These are phyloP conservation scores for Pythium oligandrum DNA, from an alignment of 352 stramenopile genomes.

Conservation along the genomic window DNA sequence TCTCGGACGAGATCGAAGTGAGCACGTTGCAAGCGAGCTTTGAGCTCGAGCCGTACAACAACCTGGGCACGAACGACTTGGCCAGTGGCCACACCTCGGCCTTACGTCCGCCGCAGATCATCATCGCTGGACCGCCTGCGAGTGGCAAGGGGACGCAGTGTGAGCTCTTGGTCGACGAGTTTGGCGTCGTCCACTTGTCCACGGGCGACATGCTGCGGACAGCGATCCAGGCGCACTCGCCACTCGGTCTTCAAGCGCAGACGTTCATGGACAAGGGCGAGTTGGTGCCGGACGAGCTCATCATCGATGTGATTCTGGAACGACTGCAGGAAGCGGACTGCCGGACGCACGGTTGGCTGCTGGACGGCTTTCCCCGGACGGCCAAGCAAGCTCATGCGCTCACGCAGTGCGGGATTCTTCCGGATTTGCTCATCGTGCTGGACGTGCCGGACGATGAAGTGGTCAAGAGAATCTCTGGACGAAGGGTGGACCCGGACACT, in stretches of 20 bases:
- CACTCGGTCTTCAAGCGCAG: constrained; percentile 32
- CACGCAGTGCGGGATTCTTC: constrained; percentile 72
- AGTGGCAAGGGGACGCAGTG: constrained; percentile 96
- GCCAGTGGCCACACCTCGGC: not conserved
- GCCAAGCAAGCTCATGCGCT: constrained; percentile 79
- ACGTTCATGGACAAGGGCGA: constrained; percentile 38
- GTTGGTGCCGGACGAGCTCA: constrained; percentile 42
- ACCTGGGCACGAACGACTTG: constrained; percentile 46
- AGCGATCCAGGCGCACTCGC: constrained; percentile 48
- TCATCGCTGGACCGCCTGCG: constrained; percentile 71
- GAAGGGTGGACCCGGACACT: constrained; percentile 92
- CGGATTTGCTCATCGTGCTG: constrained; percentile 90
- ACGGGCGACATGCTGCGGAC: constrained; percentile 89
- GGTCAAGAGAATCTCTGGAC: constrained; percentile 94
- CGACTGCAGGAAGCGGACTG: constrained; percentile 83
- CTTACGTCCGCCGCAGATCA: constrained; percentile 30
- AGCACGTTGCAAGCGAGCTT: constrained; percentile 81
- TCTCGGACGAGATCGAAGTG: constrained; percentile 85
- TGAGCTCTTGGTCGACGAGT: constrained; percentile 78
- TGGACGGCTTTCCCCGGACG: constrained; percentile 92
- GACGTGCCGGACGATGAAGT: constrained; percentile 94
- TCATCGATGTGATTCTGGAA: constrained; percentile 52
- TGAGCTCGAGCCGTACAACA: constrained; percentile 73
- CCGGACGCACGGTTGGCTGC: constrained; percentile 74
- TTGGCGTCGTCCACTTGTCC: constrained; percentile 88